phyloP scores from a whole-genome alignment of 208 protist genomes.

The Leishmania tarentolae region DNA sequence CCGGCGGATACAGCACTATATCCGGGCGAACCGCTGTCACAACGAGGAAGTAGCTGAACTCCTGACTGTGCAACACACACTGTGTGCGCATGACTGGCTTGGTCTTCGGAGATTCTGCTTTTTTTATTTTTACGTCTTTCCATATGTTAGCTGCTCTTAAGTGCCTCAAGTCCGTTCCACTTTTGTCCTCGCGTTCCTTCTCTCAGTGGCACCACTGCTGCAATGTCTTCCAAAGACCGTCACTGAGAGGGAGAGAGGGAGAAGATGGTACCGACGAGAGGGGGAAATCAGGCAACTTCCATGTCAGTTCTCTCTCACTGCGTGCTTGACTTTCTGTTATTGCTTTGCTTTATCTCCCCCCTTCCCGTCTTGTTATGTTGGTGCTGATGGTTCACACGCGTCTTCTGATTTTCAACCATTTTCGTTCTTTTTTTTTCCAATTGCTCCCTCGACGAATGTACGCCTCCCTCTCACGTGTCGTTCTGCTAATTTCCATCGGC shows the following conservation, averaged over 20 bases:
- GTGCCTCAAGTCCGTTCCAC: neutral
- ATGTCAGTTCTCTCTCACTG: neutral
- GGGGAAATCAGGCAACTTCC: neutral
- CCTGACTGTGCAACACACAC: neutral
- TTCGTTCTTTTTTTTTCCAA: neutral
- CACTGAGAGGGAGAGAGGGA: neutral
- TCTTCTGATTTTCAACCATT: neutral
- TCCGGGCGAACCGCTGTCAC: neutral
- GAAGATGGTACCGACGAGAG: neutral
- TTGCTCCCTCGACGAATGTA: neutral
- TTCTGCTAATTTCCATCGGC: neutral
- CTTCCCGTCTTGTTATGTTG: constrained; percentile 10
- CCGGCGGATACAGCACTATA: constrained; percentile 14
- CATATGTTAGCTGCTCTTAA: neutral
- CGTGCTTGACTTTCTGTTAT: constrained; percentile 7
- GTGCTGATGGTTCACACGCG: constrained; percentile 1
- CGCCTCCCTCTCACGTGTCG: neutral
- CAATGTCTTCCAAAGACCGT: neutral
- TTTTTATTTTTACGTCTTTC: constrained; percentile 9
- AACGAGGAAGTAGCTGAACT: constrained; percentile 2
- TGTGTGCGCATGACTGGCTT: neutral
- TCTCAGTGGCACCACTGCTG: neutral
- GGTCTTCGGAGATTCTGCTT: neutral
- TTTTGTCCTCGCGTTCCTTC: constrained; percentile 17
- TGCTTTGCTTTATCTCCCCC: constrained; percentile 4